phyloP scores from a whole-genome alignment of 2,329 filamentous ascomycete species.

The Microcyclosporella mali region DNA sequence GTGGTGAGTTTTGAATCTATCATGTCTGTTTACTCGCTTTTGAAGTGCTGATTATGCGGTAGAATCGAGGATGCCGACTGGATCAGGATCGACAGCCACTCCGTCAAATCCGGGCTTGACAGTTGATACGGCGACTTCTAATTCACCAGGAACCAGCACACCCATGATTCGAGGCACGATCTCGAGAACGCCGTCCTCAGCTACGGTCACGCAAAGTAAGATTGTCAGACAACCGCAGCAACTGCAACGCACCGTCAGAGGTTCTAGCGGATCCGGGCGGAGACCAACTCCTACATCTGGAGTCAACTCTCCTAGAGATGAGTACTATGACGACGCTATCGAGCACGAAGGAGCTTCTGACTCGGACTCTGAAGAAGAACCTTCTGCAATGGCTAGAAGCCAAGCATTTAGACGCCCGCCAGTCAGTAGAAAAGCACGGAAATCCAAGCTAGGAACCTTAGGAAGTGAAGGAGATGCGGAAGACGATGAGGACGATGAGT shows the following conservation, averaged over 20 bases:
- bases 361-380: conserved; percentile 32
- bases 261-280: conserved; percentile 32
- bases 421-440: conserved; percentile 8
- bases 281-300: conserved; percentile 14
- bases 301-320: conserved; percentile 17
- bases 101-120: conserved; percentile 1
- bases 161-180: conserved; percentile 17
- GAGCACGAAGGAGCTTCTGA: conserved; percentile 26
- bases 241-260: conserved; percentile 23
- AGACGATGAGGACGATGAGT: conserved; percentile 48
- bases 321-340: conserved; percentile 24
- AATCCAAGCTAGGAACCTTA: conserved; percentile 12
- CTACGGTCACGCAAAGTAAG: conserved; percentile 41
- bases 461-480: conserved; percentile 23
- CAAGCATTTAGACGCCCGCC: conserved; percentile 36
- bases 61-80: conserved; percentile 15
- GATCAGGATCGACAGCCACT: conserved; percentile 5
- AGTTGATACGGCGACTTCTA: too few relatives aligned
- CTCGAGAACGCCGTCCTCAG: conserved; percentile 44
- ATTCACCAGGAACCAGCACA: conserved; percentile 6
- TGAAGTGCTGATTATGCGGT: not conserved
- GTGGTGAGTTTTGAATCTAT: conserved; percentile 25
- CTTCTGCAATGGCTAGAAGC: conserved; percentile 36
- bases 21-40: not conserved
- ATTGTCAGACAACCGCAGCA: conserved; percentile 13